Conservation (phyloP, 331 rosid genomes). For the Rosa hybrid region DNA sequence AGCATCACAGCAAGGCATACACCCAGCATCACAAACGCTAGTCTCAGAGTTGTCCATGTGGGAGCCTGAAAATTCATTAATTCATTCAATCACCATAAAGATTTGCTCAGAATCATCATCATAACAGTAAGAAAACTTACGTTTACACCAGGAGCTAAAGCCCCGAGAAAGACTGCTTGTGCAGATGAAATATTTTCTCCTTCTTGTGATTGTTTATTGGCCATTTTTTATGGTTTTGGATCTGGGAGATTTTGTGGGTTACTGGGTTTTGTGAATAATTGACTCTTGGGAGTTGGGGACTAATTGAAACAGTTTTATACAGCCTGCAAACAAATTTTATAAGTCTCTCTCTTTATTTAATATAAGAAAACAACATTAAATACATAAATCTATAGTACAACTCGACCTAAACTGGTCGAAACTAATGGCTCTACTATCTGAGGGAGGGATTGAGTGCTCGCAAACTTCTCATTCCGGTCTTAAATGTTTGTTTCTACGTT, state of each 20-base stretch:
- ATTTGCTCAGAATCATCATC: background rate
- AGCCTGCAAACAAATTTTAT: no score
- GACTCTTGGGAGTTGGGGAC: background rate
- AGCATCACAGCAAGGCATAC: constrained; percentile 72
- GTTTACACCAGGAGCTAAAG: constrained; percentile 93
- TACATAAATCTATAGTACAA: no score
- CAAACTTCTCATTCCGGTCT: no score
- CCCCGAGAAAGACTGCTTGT: constrained; percentile 83
- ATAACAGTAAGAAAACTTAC: constrained; percentile 30
- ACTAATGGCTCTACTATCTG: no score
- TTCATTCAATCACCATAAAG: background rate
- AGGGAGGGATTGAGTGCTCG: no score
- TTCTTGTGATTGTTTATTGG: constrained; percentile 31
- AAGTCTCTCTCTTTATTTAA: no score
- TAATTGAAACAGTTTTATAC: background rate
- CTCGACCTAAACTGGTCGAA: no score
- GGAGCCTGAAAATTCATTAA: constrained; percentile 54
- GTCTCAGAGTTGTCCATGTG: constrained; percentile 79
- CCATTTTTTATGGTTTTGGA: constrained; percentile 40
- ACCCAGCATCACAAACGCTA: constrained; percentile 71
- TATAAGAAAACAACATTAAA: no score
- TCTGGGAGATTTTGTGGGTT: constrained; percentile 8
- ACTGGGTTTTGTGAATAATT: background rate
- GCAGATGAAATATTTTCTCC: constrained; percentile 67
- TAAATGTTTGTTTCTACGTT: no score